A percentile compares a stretch with the other conserved stretches of the same genome.
phyloP scores from a whole-genome alignment of 768 basidiomycete species.

The Fomitopsis serialis region DNA sequence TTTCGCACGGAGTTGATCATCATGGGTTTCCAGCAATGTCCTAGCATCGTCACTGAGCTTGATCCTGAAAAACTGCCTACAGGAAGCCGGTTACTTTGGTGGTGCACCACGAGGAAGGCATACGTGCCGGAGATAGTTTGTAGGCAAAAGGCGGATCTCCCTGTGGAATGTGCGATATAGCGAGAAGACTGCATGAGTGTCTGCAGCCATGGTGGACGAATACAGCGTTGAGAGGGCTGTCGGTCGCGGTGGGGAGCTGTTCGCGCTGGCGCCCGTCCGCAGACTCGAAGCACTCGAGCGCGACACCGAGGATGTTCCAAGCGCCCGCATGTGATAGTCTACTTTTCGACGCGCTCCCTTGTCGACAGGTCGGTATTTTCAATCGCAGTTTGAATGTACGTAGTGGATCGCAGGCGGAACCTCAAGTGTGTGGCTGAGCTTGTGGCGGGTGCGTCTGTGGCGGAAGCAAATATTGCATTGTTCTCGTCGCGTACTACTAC shows the following conservation, averaged over 20 bases:
- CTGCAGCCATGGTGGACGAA: slow-evolving; percentile 6
- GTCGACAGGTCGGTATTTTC: too few relatives aligned
- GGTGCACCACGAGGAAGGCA: slow-evolving; percentile 1
- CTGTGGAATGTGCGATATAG: slow-evolving; percentile 37
- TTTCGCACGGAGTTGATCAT: slow-evolving; percentile 24
- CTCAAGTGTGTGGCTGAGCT: too few relatives aligned
- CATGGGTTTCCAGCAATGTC: slow-evolving; percentile 34
- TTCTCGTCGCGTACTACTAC: too few relatives aligned
- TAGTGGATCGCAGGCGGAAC: too few relatives aligned
- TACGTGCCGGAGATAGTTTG: slow-evolving; percentile 40
- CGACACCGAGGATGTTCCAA: not conserved
- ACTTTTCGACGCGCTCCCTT: too few relatives aligned
- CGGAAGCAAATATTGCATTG: too few relatives aligned
- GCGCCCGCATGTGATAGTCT: too few relatives aligned
- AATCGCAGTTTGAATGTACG: too few relatives aligned
- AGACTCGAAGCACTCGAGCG: not conserved
- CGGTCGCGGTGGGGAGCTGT: too few relatives aligned
- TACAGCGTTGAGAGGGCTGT: too few relatives aligned
- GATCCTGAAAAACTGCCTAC: slow-evolving; percentile 60
- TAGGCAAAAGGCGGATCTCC: slow-evolving; percentile 39
- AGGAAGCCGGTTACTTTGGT: slow-evolving; percentile 1
- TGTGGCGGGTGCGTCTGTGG: too few relatives aligned
- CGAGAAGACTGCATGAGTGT: slow-evolving; percentile 16
- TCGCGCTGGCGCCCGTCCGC: too few relatives aligned
- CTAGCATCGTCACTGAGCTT: slow-evolving; percentile 55